A percentile compares a stretch with the other conserved stretches of the same genome.
These are phyloP conservation scores for Cytospora chrysosperma DNA, from an alignment of 2,329 filamentous ascomycete species.

Conservation along the genomic window DNA sequence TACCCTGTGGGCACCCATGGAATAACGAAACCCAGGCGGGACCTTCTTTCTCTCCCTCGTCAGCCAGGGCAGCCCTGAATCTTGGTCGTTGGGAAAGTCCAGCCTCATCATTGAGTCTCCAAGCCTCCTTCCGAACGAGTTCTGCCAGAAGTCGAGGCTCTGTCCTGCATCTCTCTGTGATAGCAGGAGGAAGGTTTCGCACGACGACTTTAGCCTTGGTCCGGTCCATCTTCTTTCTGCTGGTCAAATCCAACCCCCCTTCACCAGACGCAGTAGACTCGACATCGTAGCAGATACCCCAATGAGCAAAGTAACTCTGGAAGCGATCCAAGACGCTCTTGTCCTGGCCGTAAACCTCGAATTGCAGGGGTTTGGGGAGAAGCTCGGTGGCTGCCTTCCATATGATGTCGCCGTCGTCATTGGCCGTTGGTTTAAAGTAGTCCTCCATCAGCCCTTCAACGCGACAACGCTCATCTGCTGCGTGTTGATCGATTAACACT, in stretches of 20 bases:
- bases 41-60: background rate
- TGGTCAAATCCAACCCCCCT: background rate
- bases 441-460: conserved; percentile 68
- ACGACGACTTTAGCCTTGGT: conserved; percentile 26
- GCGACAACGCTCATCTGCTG: conserved; percentile 83
- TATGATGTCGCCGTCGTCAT: background rate
- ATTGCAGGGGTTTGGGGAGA: conserved; percentile 56
- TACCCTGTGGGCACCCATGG: conserved; percentile 68
- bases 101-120: conserved; percentile 56
- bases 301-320: conserved; percentile 59
- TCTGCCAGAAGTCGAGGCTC: conserved; percentile 73
- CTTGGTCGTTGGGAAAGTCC: background rate
- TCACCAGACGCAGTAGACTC: background rate
- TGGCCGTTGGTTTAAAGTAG: conserved; percentile 43
- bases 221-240: background rate
- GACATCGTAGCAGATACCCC: conserved; percentile 70
- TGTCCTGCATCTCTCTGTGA: conserved; percentile 71
- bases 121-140: conserved; percentile 72
- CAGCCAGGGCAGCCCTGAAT: background rate
- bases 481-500: conserved; percentile 87
- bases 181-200: conserved; percentile 62
- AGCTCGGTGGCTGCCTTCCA: conserved; percentile 34
- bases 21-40: conserved; percentile 61
- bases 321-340: conserved; percentile 54
- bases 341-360: conserved; percentile 65